A percentile compares a stretch with the other conserved stretches of the same genome.
Conservation (phyloP, 345 rosid species). For the Populus simonii region DNA sequence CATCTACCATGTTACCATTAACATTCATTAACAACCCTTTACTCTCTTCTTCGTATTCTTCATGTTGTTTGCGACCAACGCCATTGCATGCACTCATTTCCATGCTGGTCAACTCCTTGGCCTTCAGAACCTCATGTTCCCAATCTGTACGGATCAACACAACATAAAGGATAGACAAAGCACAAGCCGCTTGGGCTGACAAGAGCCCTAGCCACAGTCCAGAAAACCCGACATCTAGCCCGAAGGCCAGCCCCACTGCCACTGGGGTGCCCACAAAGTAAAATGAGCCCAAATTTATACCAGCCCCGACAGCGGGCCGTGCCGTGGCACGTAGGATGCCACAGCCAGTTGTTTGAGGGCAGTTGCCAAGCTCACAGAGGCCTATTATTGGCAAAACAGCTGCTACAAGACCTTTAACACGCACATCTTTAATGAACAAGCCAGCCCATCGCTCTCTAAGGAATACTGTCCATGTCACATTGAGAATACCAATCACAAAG, state of each 20-base stretch:
- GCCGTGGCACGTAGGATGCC: slow-evolving; percentile 92
- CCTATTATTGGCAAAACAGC: slow-evolving; percentile 88
- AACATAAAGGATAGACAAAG: slow-evolving; percentile 54
- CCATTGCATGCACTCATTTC: slow-evolving; percentile 33
- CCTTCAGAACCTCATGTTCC: slow-evolving; percentile 78
- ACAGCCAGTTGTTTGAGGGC: slow-evolving; percentile 96
- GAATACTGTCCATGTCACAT: slow-evolving; percentile 74
- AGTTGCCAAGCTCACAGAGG: slow-evolving; percentile 88
- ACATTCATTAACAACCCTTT: slow-evolving; percentile 15
- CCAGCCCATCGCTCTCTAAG: slow-evolving; percentile 73
- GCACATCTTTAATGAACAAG: slow-evolving; percentile 60
- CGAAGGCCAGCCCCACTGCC: slow-evolving; percentile 80
- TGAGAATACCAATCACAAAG: slow-evolving; percentile 61
- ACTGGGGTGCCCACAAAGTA: slow-evolving; percentile 94
- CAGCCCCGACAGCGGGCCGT: slow-evolving; percentile 76
- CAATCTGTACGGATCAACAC: slow-evolving; percentile 70
- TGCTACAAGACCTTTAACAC: slow-evolving; percentile 62
- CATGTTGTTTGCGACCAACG: neutral
- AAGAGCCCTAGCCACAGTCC: slow-evolving; percentile 92
- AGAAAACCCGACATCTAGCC: slow-evolving; percentile 66
- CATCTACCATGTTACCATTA: neutral
- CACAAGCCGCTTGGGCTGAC: slow-evolving; percentile 89
- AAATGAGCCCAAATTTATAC: slow-evolving; percentile 74
- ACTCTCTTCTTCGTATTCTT: slow-evolving; percentile 11
- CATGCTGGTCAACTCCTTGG: slow-evolving; percentile 52